Conservation (phyloP, 352 stramenopile genomes). For the Globisporangium acanthophoron region DNA sequence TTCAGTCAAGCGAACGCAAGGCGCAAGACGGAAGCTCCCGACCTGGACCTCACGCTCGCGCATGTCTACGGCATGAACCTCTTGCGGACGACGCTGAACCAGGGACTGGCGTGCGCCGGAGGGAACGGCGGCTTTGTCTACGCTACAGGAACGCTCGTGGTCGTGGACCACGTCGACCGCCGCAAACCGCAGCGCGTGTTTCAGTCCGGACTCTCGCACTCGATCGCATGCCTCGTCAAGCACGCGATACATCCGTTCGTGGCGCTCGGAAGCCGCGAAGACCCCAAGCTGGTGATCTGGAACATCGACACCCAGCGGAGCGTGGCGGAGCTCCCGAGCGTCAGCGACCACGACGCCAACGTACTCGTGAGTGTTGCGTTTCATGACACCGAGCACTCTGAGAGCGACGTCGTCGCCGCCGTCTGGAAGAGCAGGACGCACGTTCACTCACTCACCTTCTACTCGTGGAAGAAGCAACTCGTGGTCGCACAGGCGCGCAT, state of each 20-base stretch:
- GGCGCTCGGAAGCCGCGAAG: slow-evolving; percentile 33
- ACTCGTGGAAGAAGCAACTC: slow-evolving; percentile 32
- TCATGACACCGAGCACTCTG: slow-evolving; percentile 8
- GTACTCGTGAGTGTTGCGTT: slow-evolving; percentile 25
- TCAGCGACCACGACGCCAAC: slow-evolving; percentile 3
- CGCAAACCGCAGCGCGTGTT: slow-evolving; percentile 26
- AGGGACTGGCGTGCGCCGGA: slow-evolving; percentile 26
- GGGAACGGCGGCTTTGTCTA: slow-evolving; percentile 32
- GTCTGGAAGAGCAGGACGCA: slow-evolving; percentile 41
- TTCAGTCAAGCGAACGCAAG: slow-evolving; percentile 15
- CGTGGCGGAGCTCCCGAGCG: slow-evolving; percentile 19
- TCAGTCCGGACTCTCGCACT: slow-evolving; percentile 33
- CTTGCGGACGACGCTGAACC: slow-evolving; percentile 30
- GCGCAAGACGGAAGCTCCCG: slow-evolving; percentile 37
- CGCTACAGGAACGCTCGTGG: slow-evolving; percentile 34
- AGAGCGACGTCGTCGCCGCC: slow-evolving; percentile 40
- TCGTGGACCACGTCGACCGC: slow-evolving; percentile 32
- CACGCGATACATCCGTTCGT: slow-evolving; percentile 37
- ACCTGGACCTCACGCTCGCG: slow-evolving; percentile 49
- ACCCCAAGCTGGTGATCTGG: slow-evolving; percentile 25
- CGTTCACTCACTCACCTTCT: slow-evolving; percentile 41
- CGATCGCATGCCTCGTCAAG: slow-evolving; percentile 45
- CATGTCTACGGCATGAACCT: slow-evolving; percentile 53
- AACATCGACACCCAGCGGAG: slow-evolving; percentile 26
- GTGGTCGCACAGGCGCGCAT: slow-evolving; percentile 31